phyloP scores from a whole-genome alignment of 805 yeast species.

The Pichia nakasei region DNA sequence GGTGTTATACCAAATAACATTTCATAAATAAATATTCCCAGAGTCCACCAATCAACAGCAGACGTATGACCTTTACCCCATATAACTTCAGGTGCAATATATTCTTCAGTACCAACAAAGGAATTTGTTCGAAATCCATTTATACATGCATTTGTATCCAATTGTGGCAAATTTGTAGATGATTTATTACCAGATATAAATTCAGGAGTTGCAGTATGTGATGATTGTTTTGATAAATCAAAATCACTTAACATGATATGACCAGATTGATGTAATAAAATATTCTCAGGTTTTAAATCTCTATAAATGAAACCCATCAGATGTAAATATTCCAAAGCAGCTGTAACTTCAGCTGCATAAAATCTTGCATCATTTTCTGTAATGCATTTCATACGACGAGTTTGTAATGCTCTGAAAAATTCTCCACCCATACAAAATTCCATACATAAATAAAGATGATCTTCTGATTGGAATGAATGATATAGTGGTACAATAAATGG shows the following conservation, averaged over 20 bases:
- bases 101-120: constrained; percentile 98
- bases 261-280: constrained; percentile 89
- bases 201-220: constrained; percentile 66
- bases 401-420: constrained; percentile 91
- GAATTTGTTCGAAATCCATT: constrained; percentile 96
- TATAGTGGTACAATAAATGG: constrained; percentile 95
- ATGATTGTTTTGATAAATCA: constrained; percentile 86
- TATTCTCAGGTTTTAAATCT: constrained; percentile 94
- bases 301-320: constrained; percentile 95
- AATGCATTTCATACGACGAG: constrained; percentile 78
- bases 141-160: constrained; percentile 91
- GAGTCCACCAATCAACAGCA: constrained; percentile 99
- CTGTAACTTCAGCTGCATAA: constrained; percentile 94
- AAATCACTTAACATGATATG: constrained; percentile 97
- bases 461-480: constrained; percentile 94
- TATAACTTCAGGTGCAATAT: constrained; percentile 97
- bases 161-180: constrained; percentile 42
- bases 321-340: constrained; percentile 92
- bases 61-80: constrained; percentile 95
- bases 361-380: constrained; percentile 84
- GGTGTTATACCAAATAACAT: constrained; percentile 97
- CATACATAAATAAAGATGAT: constrained; percentile 87
- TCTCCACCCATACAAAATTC: constrained; percentile 99
- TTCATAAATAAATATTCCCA: constrained; percentile 87
- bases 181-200: constrained; percentile 34